Evolutionary conservation across 1,139 yeast genomes (phyloP).

Genomic region (Starmera stellimalicola): DNA sequence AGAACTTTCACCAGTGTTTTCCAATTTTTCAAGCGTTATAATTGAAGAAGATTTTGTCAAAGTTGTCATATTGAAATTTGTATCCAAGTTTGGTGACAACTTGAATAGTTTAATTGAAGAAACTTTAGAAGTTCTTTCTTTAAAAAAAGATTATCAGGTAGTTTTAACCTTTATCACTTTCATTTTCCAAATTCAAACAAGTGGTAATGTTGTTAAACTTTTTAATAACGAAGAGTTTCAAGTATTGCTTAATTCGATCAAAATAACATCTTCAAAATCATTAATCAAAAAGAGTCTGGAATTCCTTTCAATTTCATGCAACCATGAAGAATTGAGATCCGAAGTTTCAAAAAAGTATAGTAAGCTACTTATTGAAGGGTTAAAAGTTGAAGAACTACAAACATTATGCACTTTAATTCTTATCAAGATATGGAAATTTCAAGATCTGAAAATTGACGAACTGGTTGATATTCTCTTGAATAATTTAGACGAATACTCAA

Average conservation of each 20-base stretch:
- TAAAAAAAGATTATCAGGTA: conserved; percentile 7
- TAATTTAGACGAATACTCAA: conserved; percentile 13
- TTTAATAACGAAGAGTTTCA: conserved; percentile 11
- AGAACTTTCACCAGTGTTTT: conserved; percentile 2
- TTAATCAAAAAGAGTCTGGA: conserved; percentile 10
- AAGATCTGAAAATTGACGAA: conserved; percentile 20
- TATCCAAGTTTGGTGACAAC: conserved; percentile 5
- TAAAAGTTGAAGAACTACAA: conserved; percentile 19
- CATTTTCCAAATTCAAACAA: conserved; percentile 9
- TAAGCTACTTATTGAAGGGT: conserved; percentile 20
- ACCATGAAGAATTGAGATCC: conserved; percentile 29
- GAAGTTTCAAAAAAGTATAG: conserved; percentile 26
- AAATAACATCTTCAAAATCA: conserved; percentile 2
- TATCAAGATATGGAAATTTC: conserved; percentile 35
- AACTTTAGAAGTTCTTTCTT: conserved; percentile 11
- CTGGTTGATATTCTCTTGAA: conserved; percentile 19
- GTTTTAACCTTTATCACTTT: conserved; percentile 11
- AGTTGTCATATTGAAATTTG: conserved; percentile 9
- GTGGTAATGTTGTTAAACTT: conserved; percentile 3
- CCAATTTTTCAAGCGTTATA: conserved; percentile 8
- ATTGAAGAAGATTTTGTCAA: conserved; percentile 5
- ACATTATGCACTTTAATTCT: conserved; percentile 28
- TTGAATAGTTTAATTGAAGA: conserved; percentile 9
- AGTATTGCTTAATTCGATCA: conserved; percentile 6
- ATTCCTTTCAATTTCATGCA: conserved; percentile 22